Evolutionary conservation across 139 green algal species (phyloP).

Genomic region (Spirogloea muscicola): DNA sequence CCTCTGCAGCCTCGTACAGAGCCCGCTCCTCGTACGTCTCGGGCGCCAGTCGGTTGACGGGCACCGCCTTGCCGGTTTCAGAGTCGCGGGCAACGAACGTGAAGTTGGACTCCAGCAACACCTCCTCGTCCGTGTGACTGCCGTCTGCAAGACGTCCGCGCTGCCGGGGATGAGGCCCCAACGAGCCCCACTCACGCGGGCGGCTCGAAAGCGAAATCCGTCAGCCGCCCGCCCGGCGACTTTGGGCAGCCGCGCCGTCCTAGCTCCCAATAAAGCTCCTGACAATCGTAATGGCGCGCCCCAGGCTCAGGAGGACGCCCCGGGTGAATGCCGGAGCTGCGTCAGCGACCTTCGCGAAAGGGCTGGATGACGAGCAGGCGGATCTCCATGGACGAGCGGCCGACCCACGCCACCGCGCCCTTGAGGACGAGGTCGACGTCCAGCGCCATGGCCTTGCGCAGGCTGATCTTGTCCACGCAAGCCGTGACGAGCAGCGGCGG

Average conservation of each 20-base stretch:
- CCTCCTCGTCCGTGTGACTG: background rate
- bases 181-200: too few species aligned
- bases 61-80: constrained; percentile 47
- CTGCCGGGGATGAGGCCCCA: too few species aligned
- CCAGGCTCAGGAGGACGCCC: too few species aligned
- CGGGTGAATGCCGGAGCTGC: too few species aligned
- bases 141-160: too few species aligned
- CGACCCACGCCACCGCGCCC: constrained; percentile 73
- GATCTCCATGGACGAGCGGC: constrained; percentile 70
- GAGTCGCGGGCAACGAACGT: constrained; percentile 77
- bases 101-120: constrained; percentile 57
- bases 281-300: too few species aligned
- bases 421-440: constrained; percentile 24
- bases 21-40: constrained; percentile 38
- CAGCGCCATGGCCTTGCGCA: constrained; percentile 6
- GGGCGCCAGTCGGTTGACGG: constrained; percentile 59
- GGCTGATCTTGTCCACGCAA: constrained; percentile 38
- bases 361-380: constrained; percentile 47
- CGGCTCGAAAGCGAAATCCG: too few species aligned
- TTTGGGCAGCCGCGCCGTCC: too few species aligned
- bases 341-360: too few species aligned
- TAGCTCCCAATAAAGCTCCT: too few species aligned
- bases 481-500: constrained; percentile 47
- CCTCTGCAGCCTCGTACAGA: constrained; percentile 9
- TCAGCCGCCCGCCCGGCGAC: too few species aligned